Evolutionary conservation across 2,329 filamentous ascomycete genomes (phyloP).

Genomic region (Trichoderma semiorbis): DNA sequence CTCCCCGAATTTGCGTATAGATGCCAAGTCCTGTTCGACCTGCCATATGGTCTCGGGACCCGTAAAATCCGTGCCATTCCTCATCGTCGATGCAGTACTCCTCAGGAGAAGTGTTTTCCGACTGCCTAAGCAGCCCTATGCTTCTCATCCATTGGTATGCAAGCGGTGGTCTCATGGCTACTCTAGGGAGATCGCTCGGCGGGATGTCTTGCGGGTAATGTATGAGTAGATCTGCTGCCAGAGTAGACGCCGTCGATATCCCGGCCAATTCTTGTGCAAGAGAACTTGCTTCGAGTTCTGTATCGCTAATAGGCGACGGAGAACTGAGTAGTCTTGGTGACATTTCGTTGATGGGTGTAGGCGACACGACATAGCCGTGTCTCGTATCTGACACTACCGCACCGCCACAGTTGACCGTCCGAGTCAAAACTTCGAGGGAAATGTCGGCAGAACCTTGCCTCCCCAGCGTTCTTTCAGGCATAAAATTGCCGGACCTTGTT

Average conservation of each 20-base stretch:
- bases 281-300: slow-evolving; percentile 19
- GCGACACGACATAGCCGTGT: neutral
- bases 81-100: slow-evolving; percentile 38
- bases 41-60: slow-evolving; percentile 36
- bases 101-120: slow-evolving; percentile 14
- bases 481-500: neutral
- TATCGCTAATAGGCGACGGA: slow-evolving; percentile 29
- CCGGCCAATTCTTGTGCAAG: slow-evolving; percentile 33
- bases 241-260: slow-evolving; percentile 24
- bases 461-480: neutral
- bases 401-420: neutral
- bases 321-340: slow-evolving; percentile 20
- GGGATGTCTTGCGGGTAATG: slow-evolving; percentile 1
- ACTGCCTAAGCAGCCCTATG: slow-evolving; percentile 18
- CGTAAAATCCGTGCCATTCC: slow-evolving; percentile 49
- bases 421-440: neutral
- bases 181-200: neutral
- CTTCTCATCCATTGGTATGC: slow-evolving; percentile 29
- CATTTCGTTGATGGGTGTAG: neutral
- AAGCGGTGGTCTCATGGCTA: slow-evolving; percentile 25
- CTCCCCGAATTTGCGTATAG: neutral
- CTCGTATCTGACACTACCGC: neutral
- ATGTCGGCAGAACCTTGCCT: neutral
- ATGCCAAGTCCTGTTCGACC: slow-evolving; percentile 26
- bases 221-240: neutral